These are phyloP conservation scores for Lycium barbarum DNA, from an alignment of 257 asterid genomes.

Conservation along the genomic window DNA sequence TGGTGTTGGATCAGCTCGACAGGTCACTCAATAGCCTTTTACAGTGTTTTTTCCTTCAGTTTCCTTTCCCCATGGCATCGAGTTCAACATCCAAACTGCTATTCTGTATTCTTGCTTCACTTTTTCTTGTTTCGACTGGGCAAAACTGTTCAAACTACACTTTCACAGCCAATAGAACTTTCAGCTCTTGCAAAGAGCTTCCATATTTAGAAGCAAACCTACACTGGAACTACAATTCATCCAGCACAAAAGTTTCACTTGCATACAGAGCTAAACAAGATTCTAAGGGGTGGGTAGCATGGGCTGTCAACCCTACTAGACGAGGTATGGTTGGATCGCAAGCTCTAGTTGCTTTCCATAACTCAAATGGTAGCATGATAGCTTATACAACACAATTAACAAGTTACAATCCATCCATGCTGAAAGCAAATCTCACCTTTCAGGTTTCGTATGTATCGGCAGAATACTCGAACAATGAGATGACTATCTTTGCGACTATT, in stretches of 20 bases:
- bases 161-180: slow-evolving; percentile 40
- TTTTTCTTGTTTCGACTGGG: slow-evolving; percentile 34
- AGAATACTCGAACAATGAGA: slow-evolving; percentile 47
- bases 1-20: slow-evolving; percentile 25
- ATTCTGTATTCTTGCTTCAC: slow-evolving; percentile 27
- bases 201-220: slow-evolving; percentile 51
- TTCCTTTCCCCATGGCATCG: background rate
- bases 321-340: slow-evolving; percentile 83
- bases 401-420: slow-evolving; percentile 52
- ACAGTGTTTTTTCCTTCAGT: background rate
- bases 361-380: slow-evolving; percentile 46
- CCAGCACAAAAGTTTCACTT: slow-evolving; percentile 41
- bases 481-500: slow-evolving; percentile 52
- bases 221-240: slow-evolving; percentile 55
- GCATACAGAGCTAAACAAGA: slow-evolving; percentile 52
- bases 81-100: background rate
- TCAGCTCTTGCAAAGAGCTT: slow-evolving; percentile 44
- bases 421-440: slow-evolving; percentile 39
- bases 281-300: slow-evolving; percentile 83
- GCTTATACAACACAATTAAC: slow-evolving; percentile 52
- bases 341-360: slow-evolving; percentile 56
- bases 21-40: background rate
- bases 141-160: slow-evolving; percentile 48
- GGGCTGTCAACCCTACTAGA: slow-evolving; percentile 82
- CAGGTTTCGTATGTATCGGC: slow-evolving; percentile 49